phyloP scores from a whole-genome alignment of 1,284 basidiomycete species.

The Ceratobasidium theobromae region DNA sequence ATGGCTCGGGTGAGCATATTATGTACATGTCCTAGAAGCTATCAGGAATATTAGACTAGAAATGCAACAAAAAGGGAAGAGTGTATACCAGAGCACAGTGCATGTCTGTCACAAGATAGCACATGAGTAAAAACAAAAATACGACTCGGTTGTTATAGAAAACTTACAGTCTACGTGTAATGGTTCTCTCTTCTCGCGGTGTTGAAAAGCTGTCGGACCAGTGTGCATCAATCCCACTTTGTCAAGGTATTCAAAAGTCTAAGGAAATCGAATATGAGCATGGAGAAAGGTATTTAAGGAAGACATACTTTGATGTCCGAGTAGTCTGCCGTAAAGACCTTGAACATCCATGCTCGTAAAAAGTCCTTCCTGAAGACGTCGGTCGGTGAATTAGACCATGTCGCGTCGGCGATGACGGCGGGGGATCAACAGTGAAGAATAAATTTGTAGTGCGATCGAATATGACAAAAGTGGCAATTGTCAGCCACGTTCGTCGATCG shows the following conservation, averaged over 20 bases:
- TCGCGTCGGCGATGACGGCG: not conserved
- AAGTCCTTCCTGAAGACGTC: slow-evolving; percentile 33
- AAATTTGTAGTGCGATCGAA: not conserved
- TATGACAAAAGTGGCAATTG: too few species aligned
- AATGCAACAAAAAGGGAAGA: not conserved
- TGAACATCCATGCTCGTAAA: slow-evolving; percentile 34
- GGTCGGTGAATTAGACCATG: not conserved
- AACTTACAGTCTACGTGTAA: slow-evolving; percentile 36
- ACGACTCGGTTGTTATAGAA: not conserved
- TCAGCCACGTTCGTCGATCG: too few species aligned
- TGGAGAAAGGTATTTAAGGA: not conserved
- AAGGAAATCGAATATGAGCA: not conserved
- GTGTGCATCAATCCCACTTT: slow-evolving; percentile 36
- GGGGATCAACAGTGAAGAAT: too few species aligned
- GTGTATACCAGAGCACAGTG: slow-evolving; percentile 31
- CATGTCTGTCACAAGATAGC: slow-evolving; percentile 17
- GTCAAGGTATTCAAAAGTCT: slow-evolving; percentile 35
- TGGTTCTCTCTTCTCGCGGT: slow-evolving; percentile 36
- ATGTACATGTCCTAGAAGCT: slow-evolving; percentile 29
- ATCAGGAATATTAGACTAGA: not conserved
- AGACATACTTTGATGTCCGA: slow-evolving; percentile 24
- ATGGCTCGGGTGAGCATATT: slow-evolving; percentile 26
- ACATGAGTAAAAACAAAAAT: not conserved
- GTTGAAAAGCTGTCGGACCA: slow-evolving; percentile 35
- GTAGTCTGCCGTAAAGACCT: slow-evolving; percentile 36